A percentile compares a stretch with the other conserved stretches of the same genome.
phyloP scores from a whole-genome alignment of 768 basidiomycete species.

The Agrocybe pediades region DNA sequence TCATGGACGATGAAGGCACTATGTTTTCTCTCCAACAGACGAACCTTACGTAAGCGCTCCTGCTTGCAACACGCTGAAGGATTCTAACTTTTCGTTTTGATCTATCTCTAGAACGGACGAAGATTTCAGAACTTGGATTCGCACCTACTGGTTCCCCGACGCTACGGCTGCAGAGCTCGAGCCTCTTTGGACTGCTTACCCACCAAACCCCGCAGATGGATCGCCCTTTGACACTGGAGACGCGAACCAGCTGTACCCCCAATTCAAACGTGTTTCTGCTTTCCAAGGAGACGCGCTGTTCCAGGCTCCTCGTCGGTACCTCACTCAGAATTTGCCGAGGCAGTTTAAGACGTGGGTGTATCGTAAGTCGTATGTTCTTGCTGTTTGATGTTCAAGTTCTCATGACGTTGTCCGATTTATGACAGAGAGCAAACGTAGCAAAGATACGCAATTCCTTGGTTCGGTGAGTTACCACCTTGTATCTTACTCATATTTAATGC shows the following conservation, averaged over 20 bases:
- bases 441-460: not conserved
- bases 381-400: no score
- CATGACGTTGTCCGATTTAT: not conserved
- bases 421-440: not conserved
- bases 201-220: conserved; percentile 10
- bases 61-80: no score
- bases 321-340: conserved; percentile 18
- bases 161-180: no score
- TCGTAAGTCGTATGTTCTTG: not conserved
- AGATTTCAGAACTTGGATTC: no score
- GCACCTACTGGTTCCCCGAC: no score
- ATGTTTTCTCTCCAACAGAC: conserved; percentile 37
- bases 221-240: conserved; percentile 25
- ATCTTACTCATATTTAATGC: not conserved
- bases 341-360: not conserved
- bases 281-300: conserved; percentile 38
- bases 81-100: no score
- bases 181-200: no score
- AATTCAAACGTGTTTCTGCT: conserved; percentile 42
- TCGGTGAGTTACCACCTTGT: not conserved
- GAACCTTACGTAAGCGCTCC: not conserved
- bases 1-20: conserved; percentile 62
- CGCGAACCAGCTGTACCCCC: conserved; percentile 27
- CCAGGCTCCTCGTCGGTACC: conserved; percentile 35
- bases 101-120: no score